Conservation (phyloP, 139 green algal genomes). For the Auxenochlorella protothecoides region DNA sequence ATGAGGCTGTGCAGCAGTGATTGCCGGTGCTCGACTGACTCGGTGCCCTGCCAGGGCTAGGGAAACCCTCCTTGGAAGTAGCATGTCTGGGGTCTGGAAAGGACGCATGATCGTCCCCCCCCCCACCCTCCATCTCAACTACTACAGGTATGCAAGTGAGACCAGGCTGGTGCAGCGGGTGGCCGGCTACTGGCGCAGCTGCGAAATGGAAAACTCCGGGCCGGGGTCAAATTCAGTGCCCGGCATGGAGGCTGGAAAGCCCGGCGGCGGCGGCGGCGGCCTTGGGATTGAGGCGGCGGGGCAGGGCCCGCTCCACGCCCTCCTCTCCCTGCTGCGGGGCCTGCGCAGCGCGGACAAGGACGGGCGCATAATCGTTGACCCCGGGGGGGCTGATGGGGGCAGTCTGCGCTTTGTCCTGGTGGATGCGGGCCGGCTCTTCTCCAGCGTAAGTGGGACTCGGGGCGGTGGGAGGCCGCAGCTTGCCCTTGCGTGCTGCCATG, state of each 20-base stretch:
- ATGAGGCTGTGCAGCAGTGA: too few relatives aligned
- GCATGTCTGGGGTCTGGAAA: too few relatives aligned
- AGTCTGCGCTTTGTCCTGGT: conserved; percentile 14
- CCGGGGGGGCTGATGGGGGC: neutral
- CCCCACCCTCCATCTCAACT: neutral
- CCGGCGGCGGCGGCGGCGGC: neutral
- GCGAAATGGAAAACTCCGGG: too few relatives aligned
- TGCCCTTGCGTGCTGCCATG: conserved; percentile 20
- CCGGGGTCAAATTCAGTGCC: neutral
- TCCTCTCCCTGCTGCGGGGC: conserved; percentile 57
- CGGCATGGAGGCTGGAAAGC: neutral
- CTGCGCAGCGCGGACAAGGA: conserved; percentile 74
- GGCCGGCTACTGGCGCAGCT: conserved; percentile 20
- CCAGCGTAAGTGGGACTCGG: neutral
- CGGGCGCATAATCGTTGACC: conserved; percentile 71
- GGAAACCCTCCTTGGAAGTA: too few relatives aligned
- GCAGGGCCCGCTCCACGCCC: conserved; percentile 41
- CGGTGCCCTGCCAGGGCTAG: too few relatives aligned
- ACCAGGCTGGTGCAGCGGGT: conserved; percentile 82
- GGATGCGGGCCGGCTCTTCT: neutral
- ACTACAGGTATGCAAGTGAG: conserved; percentile 50
- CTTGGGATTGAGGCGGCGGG: neutral
- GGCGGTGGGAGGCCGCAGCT: conserved; percentile 41
- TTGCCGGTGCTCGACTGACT: too few relatives aligned
- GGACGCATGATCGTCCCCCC: neutral